phyloP scores from a whole-genome alignment of 148 eudicot species.

The Arbutus unedo region DNA sequence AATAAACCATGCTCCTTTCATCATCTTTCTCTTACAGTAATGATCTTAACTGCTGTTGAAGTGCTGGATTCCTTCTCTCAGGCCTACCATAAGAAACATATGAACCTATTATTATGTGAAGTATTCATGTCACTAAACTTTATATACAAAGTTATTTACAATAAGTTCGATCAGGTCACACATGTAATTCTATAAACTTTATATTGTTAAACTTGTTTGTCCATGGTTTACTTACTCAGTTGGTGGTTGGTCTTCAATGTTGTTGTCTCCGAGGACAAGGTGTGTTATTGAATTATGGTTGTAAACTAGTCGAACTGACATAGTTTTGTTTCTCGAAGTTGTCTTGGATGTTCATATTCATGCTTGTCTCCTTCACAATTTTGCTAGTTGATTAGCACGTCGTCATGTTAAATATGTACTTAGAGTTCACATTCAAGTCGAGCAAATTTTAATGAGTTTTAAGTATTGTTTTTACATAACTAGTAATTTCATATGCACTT shows the following conservation, averaged over 20 bases:
- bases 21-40: background rate
- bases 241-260: background rate
- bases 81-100: background rate
- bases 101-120: background rate
- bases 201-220: background rate
- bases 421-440: too few relatives aligned
- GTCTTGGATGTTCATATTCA: too few relatives aligned
- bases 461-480: too few relatives aligned
- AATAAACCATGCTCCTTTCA: conserved; percentile 4
- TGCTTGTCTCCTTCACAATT: too few relatives aligned
- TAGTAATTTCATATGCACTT: too few relatives aligned
- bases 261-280: background rate
- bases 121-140: background rate
- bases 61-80: background rate
- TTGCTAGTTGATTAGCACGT: too few relatives aligned
- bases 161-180: background rate
- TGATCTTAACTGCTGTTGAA: conserved; percentile 4
- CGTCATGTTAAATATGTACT: too few relatives aligned
- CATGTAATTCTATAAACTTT: background rate
- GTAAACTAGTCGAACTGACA: background rate
- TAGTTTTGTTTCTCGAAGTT: too few relatives aligned
- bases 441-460: too few relatives aligned
- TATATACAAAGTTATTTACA: background rate
- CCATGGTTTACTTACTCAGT: background rate
- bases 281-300: background rate